Evolutionary conservation across 371 early-diverging fungal species (phyloP), one percentile per base, ranked within the genome.

Genomic region (Mortierella sp.): DNA sequence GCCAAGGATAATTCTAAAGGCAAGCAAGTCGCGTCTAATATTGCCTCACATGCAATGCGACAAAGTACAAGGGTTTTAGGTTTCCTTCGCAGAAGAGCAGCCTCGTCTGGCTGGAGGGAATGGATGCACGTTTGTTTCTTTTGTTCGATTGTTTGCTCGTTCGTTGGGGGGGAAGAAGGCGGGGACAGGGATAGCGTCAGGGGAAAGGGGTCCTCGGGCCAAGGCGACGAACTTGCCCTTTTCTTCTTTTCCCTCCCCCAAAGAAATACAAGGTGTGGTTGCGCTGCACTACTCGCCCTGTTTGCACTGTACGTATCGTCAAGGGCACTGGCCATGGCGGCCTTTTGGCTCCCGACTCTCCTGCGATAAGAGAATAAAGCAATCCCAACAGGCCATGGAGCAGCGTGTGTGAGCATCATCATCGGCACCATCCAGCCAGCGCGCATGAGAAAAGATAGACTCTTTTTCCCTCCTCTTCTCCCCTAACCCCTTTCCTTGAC

Each of bases 311-410:
- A 4, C 31, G 28, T 14, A 13, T 5, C 43, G 43, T 40, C 16
- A 34, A 64, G 34, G 21, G 64, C 64, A 64, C 64, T 64, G 64
- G 64, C 64, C 64, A 64, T 64, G 64, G 40, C 64, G 64, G 64
- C 40, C 19, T 6, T 37, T 64, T 40, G 34, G 16, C 28, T 37
- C 10, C 64, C 64, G 64, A 64, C 64, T 37, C 34, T 67, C n/a
- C 13, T 59, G 59, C 13, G 59, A 59, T 59, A 59, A 59, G 59
- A 31, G 26, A 59, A 59, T 50, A 26, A 10, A 28, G 14, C 13
- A 28, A 59, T 59, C 59, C 59, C 59, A 59, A 59, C 59, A 59
- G 59, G 34, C 9, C 5, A 31, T 13, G n/a, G 55, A 26, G 2
- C 0, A 26, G 57, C 43, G 48, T 46, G 48, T 13, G 48, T 11